Evolutionary conservation across 2,329 filamentous ascomycete species (phyloP), one percentile per base, ranked within the genome.

Genomic region (Aspergillus tanneri): DNA sequence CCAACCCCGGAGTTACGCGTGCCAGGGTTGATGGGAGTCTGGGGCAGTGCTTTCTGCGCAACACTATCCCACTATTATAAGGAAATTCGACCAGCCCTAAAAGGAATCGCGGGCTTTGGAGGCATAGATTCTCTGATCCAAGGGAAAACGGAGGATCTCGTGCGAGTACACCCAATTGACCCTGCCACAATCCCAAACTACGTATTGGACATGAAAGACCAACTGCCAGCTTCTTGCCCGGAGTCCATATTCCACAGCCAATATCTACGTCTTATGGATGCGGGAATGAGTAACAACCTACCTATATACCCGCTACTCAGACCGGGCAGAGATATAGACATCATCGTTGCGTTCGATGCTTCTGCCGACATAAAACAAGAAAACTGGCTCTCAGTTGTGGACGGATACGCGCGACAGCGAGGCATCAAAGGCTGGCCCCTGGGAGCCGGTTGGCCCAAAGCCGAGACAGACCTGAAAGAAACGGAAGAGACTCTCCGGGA

Each of bases 221-320:
- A 82, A 52, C 76, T 99, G 5, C 87, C 90, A 0, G 71, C 81
- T 1, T 88, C 88, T 0, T 87, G 86, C n/a, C 90, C 93, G 0
- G 81, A 85, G 24, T 90, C 83, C 49, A 82, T 96, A 30, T 84
- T 88, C 60, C 76, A 82, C 14, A 79, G 78, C 11, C 77, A 85
- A 36, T 86, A 95, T 65, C 77, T 92, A 14, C 85, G 88, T 55
- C 78, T 92, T 12, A 97, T 96, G 91, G 93, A 99, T 68, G 91
- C 93, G 2, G 93, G 93, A 42, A 99, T 99, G 93, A 95, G 88
- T 56, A 97, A 99, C 67, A 99, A 99, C 63, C 77, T 99, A 7
- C 93, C 93, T 2, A 91, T 97, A 34, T 99, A 99, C 66, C 93
- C 93, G 0, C 79, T 97, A 3, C 83, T 99, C 14, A 84, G 93